phyloP scores from a whole-genome alignment of 2,329 filamentous ascomycete species.

The Sarocladiaceae sp. region DNA sequence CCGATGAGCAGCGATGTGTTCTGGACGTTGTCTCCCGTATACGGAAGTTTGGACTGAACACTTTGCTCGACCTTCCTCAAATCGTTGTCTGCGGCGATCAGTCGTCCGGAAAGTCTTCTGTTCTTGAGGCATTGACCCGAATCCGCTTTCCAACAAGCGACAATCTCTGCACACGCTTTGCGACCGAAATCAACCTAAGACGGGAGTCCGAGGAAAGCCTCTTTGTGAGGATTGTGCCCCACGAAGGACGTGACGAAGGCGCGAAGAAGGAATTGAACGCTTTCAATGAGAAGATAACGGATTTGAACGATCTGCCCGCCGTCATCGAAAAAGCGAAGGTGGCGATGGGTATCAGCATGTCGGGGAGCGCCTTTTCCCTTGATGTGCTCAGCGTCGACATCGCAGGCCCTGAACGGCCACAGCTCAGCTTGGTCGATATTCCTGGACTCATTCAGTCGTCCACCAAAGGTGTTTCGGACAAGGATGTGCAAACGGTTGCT shows the following conservation, averaged over 20 bases:
- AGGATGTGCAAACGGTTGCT: not conserved
- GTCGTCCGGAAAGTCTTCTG: slow-evolving; percentile 79
- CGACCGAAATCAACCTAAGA: slow-evolving; percentile 43
- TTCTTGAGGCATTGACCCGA: slow-evolving; percentile 59
- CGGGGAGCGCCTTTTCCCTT: not conserved
- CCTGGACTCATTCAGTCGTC: not conserved
- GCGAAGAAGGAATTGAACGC: no score
- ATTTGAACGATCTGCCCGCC: not conserved
- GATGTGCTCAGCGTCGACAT: not conserved
- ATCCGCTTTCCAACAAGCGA: slow-evolving; percentile 39
- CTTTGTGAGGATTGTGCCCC: no score
- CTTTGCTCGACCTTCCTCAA: not conserved
- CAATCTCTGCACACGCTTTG: slow-evolving; percentile 42
- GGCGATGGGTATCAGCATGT: not conserved
- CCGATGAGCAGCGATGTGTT: not conserved
- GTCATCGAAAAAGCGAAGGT: not conserved
- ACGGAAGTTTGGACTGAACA: not conserved
- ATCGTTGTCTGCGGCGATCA: slow-evolving; percentile 74
- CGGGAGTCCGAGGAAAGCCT: no score
- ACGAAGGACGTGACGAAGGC: no score
- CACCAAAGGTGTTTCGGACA: not conserved
- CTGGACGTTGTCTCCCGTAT: not conserved
- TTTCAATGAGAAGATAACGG: no score
- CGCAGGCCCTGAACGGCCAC: not conserved
- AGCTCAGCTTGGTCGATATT: not conserved